Percentiles rank a stretch among this genome's conserved stretches.
Evolutionary conservation across 345 rosid species (phyloP).

Genomic region (Camelina sativa): DNA sequence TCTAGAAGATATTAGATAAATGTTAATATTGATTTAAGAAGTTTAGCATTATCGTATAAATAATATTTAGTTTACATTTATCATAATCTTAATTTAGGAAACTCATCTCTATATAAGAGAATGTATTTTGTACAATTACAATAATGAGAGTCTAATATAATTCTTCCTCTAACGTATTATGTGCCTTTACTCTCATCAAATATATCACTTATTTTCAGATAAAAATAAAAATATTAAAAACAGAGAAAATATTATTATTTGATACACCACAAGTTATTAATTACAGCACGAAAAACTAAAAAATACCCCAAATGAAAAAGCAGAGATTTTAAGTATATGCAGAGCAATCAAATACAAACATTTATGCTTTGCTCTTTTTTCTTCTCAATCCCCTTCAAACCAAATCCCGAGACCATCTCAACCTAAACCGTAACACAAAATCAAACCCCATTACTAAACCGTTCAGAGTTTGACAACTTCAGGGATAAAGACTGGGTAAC

Average conservation of each 20-base stretch:
- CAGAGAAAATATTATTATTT: constrained; percentile 23
- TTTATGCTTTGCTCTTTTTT: constrained; percentile 31
- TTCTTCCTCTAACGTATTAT: too few relatives aligned
- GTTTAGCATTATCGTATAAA: too few relatives aligned
- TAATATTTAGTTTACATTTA: too few relatives aligned
- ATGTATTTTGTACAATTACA: too few relatives aligned
- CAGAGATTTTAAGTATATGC: constrained; percentile 38
- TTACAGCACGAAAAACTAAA: constrained; percentile 42
- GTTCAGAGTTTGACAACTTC: constrained; percentile 71
- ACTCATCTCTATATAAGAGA: too few relatives aligned
- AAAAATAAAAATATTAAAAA: background rate
- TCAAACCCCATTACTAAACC: constrained; percentile 28
- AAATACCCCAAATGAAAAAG: constrained; percentile 24
- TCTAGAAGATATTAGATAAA: too few relatives aligned
- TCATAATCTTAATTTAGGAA: too few relatives aligned
- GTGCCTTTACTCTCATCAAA: too few relatives aligned
- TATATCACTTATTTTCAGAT: too few relatives aligned
- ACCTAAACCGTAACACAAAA: constrained; percentile 25
- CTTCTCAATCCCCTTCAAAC: constrained; percentile 22
- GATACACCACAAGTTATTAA: constrained; percentile 33
- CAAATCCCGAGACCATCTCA: constrained; percentile 31
- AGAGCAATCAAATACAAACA: constrained; percentile 39
- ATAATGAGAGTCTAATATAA: too few relatives aligned
- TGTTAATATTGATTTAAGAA: too few relatives aligned
- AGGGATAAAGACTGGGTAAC: constrained; percentile 77